A percentile compares a stretch with the other conserved stretches of the same genome.
Evolutionary conservation across 2,329 filamentous ascomycete genomes (phyloP).

Genomic region (Verticillium alfalfae): DNA sequence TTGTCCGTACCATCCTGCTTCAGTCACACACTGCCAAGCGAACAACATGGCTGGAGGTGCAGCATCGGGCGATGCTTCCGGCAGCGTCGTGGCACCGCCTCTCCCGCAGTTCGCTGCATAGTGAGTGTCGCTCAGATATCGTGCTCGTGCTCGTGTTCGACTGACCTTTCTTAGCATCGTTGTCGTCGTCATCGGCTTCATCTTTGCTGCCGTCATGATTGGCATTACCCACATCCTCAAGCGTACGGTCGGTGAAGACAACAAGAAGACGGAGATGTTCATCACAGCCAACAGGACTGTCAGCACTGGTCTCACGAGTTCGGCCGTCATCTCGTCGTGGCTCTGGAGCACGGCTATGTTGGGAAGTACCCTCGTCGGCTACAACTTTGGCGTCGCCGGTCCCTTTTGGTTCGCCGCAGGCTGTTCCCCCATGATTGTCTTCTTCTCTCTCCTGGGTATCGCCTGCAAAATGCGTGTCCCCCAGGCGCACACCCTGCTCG

Average conservation of each 20-base stretch:
- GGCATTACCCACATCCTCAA: conserved; percentile 39
- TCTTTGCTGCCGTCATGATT: conserved; percentile 36
- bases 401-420: conserved; percentile 55
- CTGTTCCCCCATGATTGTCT: conserved; percentile 49
- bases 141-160: background rate
- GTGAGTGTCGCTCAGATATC: background rate
- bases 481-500: conserved; percentile 47
- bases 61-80: background rate
- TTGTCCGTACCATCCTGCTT: too few relatives aligned
- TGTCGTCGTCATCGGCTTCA: conserved; percentile 24
- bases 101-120: conserved; percentile 4
- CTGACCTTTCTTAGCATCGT: conserved; percentile 12
- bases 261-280: conserved; percentile 49
- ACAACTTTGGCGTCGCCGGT: conserved; percentile 47
- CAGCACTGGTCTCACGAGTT: conserved; percentile 44
- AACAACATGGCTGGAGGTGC: background rate
- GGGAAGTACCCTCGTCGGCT: conserved; percentile 43
- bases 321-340: conserved; percentile 50
- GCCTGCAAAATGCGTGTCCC: conserved; percentile 46
- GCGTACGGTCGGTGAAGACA: conserved; percentile 43
- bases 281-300: conserved; percentile 48
- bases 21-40: background rate
- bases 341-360: conserved; percentile 48
- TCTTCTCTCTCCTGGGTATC: conserved; percentile 44
- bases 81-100: conserved; percentile 2